A percentile compares a stretch with the other conserved stretches of the same genome.
These are phyloP conservation scores for Polytrichum commune DNA, from an alignment of 225 moss, liverwort and hornwort species.

Conservation along the genomic window DNA sequence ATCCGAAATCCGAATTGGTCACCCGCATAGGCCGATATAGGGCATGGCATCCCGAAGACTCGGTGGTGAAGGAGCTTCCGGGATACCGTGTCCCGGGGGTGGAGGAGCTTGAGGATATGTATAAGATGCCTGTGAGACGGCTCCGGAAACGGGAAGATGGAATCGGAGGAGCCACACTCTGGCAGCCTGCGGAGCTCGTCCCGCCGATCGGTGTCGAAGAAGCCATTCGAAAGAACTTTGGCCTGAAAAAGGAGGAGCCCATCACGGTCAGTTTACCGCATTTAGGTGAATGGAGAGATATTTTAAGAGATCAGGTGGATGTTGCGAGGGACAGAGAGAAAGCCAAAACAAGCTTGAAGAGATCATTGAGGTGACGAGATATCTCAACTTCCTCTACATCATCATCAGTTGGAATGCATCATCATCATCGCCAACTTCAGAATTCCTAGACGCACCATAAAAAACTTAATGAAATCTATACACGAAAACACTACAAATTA, in stretches of 20 bases:
- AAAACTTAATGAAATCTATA: too few species aligned
- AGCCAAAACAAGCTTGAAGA: conserved; percentile 16
- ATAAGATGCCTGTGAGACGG: conserved; percentile 43
- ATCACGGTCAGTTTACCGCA: conserved; percentile 43
- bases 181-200: conserved; percentile 53
- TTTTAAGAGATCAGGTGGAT: conserved; percentile 22
- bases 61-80: conserved; percentile 30
- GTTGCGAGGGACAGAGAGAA: background rate
- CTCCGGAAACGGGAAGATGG: conserved; percentile 57
- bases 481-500: too few species aligned
- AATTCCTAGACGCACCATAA: too few species aligned
- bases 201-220: conserved; percentile 62
- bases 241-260: conserved; percentile 18
- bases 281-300: conserved; percentile 64
- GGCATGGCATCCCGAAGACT: conserved; percentile 72
- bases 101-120: conserved; percentile 45
- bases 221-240: conserved; percentile 48
- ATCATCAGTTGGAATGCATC: background rate
- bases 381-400: too few species aligned
- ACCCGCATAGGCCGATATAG: conserved; percentile 59
- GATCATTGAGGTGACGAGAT: conserved; percentile 19
- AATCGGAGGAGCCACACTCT: conserved; percentile 65
- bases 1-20: background rate
- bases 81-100: conserved; percentile 4
- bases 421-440: too few species aligned